A percentile compares a stretch with the other conserved stretches of the same genome.
Conservation (phyloP, 2,329 filamentous ascomycete genomes). For the Apiospora marii region DNA sequence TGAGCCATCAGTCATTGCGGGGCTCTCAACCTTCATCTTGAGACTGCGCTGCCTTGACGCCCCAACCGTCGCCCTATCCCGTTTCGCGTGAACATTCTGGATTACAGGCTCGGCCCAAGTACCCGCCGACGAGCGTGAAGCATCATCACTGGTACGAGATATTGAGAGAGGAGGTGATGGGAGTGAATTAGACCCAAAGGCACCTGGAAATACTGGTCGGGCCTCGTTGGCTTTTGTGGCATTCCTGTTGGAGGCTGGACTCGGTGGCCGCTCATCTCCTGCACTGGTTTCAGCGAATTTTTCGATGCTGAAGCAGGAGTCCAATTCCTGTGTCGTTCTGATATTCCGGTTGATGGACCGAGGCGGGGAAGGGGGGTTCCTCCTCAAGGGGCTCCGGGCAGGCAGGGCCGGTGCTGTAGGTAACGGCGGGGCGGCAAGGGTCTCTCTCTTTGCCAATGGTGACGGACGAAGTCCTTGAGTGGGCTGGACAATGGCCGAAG, state of each 20-base stretch:
- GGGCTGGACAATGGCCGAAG: slow-evolving; percentile 34
- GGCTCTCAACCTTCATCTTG: slow-evolving; percentile 54
- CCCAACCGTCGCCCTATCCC: slow-evolving; percentile 58
- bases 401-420: slow-evolving; percentile 24
- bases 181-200: slow-evolving; percentile 43
- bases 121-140: slow-evolving; percentile 34
- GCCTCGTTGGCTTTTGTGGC: not conserved
- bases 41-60: slow-evolving; percentile 56
- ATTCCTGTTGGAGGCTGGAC: slow-evolving; percentile 35
- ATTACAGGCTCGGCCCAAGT: slow-evolving; percentile 51
- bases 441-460: slow-evolving; percentile 22
- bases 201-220: slow-evolving; percentile 32
- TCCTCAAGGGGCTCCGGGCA: slow-evolving; percentile 20
- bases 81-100: slow-evolving; percentile 56
- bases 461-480: slow-evolving; percentile 24
- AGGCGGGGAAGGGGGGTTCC: slow-evolving; percentile 46
- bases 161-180: slow-evolving; percentile 54
- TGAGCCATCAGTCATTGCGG: slow-evolving; percentile 24
- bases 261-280: slow-evolving; percentile 33
- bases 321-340: slow-evolving; percentile 34
- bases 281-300: slow-evolving; percentile 29
- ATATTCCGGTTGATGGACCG: slow-evolving; percentile 39
- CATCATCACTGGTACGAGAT: slow-evolving; percentile 50
- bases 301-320: slow-evolving; percentile 26
- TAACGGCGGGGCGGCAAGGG: not conserved